These are phyloP conservation scores for Amylocarpus encephaloides DNA, from an alignment of 2,329 filamentous ascomycete genomes.

Conservation along the genomic window DNA sequence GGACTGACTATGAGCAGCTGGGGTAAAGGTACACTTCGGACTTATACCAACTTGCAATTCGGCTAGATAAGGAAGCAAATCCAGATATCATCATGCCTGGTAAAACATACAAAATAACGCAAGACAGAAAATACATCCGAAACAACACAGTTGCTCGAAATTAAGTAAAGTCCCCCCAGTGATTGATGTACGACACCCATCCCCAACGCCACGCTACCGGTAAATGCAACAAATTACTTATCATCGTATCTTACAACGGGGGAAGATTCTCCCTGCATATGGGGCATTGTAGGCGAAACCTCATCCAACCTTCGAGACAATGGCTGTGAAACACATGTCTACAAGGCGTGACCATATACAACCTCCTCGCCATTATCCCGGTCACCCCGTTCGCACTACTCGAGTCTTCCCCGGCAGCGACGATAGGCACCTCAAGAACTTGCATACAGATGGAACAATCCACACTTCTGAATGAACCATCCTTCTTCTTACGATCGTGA, in stretches of 20 bases:
- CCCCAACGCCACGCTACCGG: background rate
- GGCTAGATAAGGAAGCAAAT: no score
- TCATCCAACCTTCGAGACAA: conserved; percentile 95
- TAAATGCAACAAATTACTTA: background rate
- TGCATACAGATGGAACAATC: conserved; percentile 97
- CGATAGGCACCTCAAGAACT: conserved; percentile 79
- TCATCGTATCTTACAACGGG: conserved; percentile 53
- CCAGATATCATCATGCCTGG: no score
- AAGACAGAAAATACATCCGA: no score
- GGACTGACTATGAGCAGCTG: no score
- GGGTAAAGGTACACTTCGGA: no score
- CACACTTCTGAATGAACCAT: conserved; percentile 47
- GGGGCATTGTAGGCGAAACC: conserved; percentile 85
- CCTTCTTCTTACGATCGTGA: conserved; percentile 38
- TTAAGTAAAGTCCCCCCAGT: no score
- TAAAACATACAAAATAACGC: no score
- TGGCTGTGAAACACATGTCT: conserved; percentile 89
- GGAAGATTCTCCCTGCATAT: conserved; percentile 89
- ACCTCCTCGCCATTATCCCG: conserved; percentile 68
- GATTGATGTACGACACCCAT: no score
- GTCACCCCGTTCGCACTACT: conserved; percentile 44
- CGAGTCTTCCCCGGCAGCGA: conserved; percentile 52
- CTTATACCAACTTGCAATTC: no score
- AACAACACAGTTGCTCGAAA: no score
- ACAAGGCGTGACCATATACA: conserved; percentile 97